phyloP scores from a whole-genome alignment of 2,329 filamentous ascomycete species.

The Didymosphaeria variabile region DNA sequence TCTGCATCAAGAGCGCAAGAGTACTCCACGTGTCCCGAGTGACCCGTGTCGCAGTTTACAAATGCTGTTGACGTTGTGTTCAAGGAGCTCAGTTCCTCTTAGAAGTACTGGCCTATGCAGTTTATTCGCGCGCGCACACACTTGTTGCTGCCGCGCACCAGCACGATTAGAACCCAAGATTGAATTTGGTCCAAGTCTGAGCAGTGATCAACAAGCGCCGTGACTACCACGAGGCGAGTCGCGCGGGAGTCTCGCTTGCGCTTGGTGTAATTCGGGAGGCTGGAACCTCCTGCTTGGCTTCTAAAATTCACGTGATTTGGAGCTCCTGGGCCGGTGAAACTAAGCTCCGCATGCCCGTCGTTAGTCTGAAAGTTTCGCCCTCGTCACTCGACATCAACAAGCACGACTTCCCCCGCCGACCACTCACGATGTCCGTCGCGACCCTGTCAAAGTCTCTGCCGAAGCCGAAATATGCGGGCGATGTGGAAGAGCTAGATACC shows the following conservation, averaged over 20 bases:
- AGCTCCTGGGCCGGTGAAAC: neutral
- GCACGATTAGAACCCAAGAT: neutral
- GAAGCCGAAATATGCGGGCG: conserved; percentile 88
- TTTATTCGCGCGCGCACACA: neutral
- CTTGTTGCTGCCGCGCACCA: too few species aligned
- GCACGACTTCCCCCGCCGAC: conserved; percentile 12
- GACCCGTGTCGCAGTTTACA: neutral
- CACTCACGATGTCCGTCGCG: conserved; percentile 50
- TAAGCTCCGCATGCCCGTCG: neutral
- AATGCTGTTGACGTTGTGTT: neutral
- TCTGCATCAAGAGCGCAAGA: neutral
- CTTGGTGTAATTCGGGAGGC: conserved; percentile 2
- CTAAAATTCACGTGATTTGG: neutral
- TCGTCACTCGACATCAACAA: conserved; percentile 11
- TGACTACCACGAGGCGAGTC: conserved; percentile 11
- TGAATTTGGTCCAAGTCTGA: conserved; percentile 3
- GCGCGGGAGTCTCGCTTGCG: conserved; percentile 1
- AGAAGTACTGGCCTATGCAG: neutral
- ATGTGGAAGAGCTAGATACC: conserved; percentile 75
- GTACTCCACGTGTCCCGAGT: neutral
- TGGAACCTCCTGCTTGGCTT: neutral
- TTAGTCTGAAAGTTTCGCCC: conserved; percentile 9
- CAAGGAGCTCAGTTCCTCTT: neutral
- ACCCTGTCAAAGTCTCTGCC: conserved; percentile 83
- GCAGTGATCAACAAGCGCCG: conserved; percentile 5